Percentiles rank a stretch among this genome's conserved stretches.
phyloP scores from a whole-genome alignment of 257 asterid species.

The Dorcoceras hygrometricum region DNA sequence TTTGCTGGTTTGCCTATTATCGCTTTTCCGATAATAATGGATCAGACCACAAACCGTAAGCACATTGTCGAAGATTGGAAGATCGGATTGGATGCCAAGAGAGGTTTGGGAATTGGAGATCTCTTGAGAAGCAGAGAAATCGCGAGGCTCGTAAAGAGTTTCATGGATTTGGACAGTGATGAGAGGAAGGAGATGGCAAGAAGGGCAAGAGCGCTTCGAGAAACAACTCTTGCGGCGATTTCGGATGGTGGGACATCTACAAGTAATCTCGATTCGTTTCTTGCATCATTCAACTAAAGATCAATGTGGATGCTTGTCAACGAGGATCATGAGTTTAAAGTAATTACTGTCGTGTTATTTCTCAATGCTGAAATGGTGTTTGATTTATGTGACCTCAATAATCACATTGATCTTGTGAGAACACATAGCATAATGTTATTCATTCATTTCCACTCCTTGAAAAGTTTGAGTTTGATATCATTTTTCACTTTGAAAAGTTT shows the following conservation, averaged over 20 bases:
- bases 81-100: slow-evolving; percentile 52
- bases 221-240: slow-evolving; percentile 25
- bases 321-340: too few species aligned
- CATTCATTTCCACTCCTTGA: too few species aligned
- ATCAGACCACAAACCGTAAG: slow-evolving; percentile 49
- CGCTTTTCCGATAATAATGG: slow-evolving; percentile 49
- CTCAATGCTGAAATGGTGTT: neutral
- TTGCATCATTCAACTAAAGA: slow-evolving; percentile 20
- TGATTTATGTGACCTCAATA: too few species aligned
- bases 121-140: slow-evolving; percentile 36
- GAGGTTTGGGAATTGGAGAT: slow-evolving; percentile 25
- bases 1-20: slow-evolving; percentile 56
- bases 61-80: slow-evolving; percentile 65
- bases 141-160: slow-evolving; percentile 34
- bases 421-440: neutral
- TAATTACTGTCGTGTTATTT: neutral
- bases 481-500: too few species aligned
- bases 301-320: neutral
- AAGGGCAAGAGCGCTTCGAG: slow-evolving; percentile 33
- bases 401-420: neutral
- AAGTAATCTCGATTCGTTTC: slow-evolving; percentile 30
- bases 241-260: slow-evolving; percentile 45
- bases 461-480: too few species aligned
- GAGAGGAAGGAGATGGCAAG: slow-evolving; percentile 36
- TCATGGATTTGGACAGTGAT: slow-evolving; percentile 44